A percentile compares a stretch with the other conserved stretches of the same genome.
phyloP scores from a whole-genome alignment of 2,329 filamentous ascomycete species.

The Alternaria solani region DNA sequence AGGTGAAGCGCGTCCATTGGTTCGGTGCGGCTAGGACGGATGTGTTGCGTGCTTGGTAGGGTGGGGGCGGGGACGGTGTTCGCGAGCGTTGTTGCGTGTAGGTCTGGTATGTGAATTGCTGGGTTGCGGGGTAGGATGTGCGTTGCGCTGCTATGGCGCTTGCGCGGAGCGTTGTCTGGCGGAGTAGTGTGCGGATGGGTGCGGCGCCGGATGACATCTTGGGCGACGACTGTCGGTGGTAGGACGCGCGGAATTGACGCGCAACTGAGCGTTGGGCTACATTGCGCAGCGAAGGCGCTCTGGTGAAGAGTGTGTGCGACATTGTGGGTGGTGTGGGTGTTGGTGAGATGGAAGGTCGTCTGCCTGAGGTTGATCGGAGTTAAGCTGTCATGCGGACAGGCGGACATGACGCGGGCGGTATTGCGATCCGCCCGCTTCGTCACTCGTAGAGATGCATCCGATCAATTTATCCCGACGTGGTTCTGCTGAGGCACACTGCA shows the following conservation, averaged over 20 bases:
- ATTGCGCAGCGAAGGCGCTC: conserved; percentile 19
- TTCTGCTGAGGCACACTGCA: no score
- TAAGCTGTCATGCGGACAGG: conserved; percentile 6
- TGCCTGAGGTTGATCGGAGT: conserved; percentile 29
- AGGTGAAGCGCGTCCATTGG: conserved; percentile 47
- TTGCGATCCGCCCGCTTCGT: not conserved
- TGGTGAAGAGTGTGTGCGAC: conserved; percentile 26
- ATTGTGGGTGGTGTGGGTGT: conserved; percentile 17
- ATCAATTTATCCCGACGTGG: not conserved
- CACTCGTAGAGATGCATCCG: not conserved
- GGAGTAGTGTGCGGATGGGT: conserved; percentile 41
- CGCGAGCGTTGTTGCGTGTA: conserved; percentile 27
- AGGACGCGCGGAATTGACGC: conserved; percentile 15
- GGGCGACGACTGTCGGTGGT: conserved; percentile 26
- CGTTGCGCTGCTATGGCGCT: conserved; percentile 33
- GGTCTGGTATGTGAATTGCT: conserved; percentile 27
- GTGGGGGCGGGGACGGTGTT: conserved; percentile 34
- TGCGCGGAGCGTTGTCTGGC: conserved; percentile 37
- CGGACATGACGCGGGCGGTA: conserved; percentile 1
- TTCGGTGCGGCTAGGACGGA: conserved; percentile 34
- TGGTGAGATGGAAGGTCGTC: conserved; percentile 15
- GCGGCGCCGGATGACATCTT: conserved; percentile 37
- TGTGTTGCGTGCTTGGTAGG: conserved; percentile 36
- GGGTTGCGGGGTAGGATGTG: conserved; percentile 29
- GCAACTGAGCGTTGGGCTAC: conserved; percentile 17